Base-by-base conservation (phyloP, 2,329 filamentous ascomycete species). In the Diaporthe vaccinii region DNA sequence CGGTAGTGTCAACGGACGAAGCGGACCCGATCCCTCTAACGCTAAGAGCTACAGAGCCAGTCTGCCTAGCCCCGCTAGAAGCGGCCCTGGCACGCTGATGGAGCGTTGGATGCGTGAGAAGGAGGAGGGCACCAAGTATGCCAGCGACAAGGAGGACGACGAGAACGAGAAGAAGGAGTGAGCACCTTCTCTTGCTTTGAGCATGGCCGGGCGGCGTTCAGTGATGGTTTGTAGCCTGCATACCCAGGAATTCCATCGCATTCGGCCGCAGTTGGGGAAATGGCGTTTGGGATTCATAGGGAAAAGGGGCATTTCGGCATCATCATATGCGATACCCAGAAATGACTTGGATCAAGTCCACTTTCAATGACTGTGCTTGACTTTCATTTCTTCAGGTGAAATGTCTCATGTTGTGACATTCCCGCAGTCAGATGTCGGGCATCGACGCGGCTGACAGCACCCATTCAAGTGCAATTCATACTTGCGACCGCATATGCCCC, bases 1-100 rank as follows among this genome's bases (percentile, higher is more conserved):
- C 2, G 86, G 86, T 12, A 86, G 85, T 76, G 78, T 87, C 7
- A 79, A 84, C 70, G 83, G 80, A 41, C 76, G 79, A 17, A 80
- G 76, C 39, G 81, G 78, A n/a, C 75, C 78, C 10, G 82, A 83
- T 71, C 76, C 79, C 34, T 78, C 75, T 10, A 78, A 81, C 51
- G 39, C 79, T 69, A 80, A 79, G 46, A 83, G 81, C 76, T 81
- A 81, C 76, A 73, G 80, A 55, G 80, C 79, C 36, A 80, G 77
- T 55, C 69, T 81, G 65, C 39, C 73, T 51, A 77, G 75, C 46
- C 78, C 73, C n/a, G 67, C 74, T 46, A 77, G 74, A 8, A 79
- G 78, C 39, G 79, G 78, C 70, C 82, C 82, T 36, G 79, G 79
- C 57, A 83, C 82, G 65, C 79, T 84, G 62, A 79, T 82, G 17